Evolutionary conservation across 805 yeast genomes (phyloP).

Genomic region (Yarrowia deformans): DNA sequence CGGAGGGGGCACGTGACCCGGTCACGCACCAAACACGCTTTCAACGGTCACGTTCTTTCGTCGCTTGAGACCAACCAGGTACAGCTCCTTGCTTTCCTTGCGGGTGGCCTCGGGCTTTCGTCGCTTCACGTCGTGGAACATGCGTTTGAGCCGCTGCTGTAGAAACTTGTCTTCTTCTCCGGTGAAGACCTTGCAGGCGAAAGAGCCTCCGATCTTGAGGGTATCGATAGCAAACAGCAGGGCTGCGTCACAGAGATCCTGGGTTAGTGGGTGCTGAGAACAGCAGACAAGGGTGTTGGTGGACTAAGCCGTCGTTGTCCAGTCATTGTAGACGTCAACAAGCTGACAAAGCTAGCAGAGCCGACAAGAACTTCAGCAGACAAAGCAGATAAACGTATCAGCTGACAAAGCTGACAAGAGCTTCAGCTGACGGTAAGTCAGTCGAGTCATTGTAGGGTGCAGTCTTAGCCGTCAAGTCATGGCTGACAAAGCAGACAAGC

Average conservation of each 20-base stretch:
- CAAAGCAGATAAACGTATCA: too few relatives aligned
- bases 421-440: too few relatives aligned
- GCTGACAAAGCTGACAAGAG: too few relatives aligned
- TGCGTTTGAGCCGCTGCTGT: conserved; percentile 63
- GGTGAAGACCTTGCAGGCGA: conserved; percentile 83
- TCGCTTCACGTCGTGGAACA: conserved; percentile 68
- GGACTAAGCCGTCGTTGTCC: too few relatives aligned
- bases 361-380: too few relatives aligned
- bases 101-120: conserved; percentile 86
- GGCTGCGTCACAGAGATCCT: conserved; percentile 92
- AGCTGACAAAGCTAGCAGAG: too few relatives aligned
- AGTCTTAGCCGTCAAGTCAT: too few relatives aligned
- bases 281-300: too few relatives aligned
- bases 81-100: conserved; percentile 79
- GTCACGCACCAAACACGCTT: conserved; percentile 41
- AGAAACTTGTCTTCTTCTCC: conserved; percentile 78
- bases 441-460: too few relatives aligned
- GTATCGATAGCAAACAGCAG: conserved; percentile 74
- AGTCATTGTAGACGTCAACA: too few relatives aligned
- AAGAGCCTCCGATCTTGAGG: conserved; percentile 71
- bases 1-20: background rate
- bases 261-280: conserved; percentile 28
- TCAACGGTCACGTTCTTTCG: conserved; percentile 46
- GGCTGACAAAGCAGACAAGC: too few relatives aligned
- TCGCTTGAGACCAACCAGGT: conserved; percentile 72